Evolutionary conservation across 2,329 filamentous ascomycete species (phyloP).

Genomic region (Hypoxylon sp.): DNA sequence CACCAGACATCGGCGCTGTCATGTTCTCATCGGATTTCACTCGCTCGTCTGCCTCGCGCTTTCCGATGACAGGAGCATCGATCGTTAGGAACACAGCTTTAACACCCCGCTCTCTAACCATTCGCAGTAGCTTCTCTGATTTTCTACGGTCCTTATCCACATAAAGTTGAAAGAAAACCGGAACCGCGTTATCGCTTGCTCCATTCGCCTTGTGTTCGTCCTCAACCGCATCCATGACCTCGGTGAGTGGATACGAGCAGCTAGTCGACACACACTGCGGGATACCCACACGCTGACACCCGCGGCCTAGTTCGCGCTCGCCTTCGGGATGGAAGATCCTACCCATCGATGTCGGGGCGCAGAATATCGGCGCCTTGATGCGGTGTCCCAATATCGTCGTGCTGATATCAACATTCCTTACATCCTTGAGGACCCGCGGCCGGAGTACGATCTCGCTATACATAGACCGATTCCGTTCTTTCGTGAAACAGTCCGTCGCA

Average conservation of each 20-base stretch:
- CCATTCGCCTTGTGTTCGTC: conserved; percentile 34
- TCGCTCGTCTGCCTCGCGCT: conserved; percentile 59
- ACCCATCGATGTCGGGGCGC: conserved; percentile 71
- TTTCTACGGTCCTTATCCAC: conserved; percentile 64
- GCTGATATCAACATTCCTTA: conserved; percentile 58
- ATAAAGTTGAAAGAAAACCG: conserved; percentile 67
- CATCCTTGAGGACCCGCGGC: conserved; percentile 49
- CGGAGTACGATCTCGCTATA: conserved; percentile 67
- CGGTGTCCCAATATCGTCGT: conserved; percentile 64
- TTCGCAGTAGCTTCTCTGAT: conserved; percentile 58
- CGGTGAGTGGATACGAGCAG: conserved; percentile 64
- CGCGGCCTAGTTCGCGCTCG: conserved; percentile 66
- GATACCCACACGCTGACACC: conserved; percentile 59
- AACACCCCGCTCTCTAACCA: conserved; percentile 56
- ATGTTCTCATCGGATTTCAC: conserved; percentile 57
- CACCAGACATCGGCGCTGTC: conserved; percentile 59
- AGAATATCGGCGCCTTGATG: conserved; percentile 67
- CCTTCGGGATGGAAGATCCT: conserved; percentile 69
- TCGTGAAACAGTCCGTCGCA: conserved; percentile 68
- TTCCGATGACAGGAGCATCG: conserved; percentile 65
- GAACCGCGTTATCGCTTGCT: conserved; percentile 10
- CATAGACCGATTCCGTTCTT: conserved; percentile 61
- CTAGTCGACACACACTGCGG: conserved; percentile 70
- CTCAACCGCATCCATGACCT: conserved; percentile 55
- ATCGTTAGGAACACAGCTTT: conserved; percentile 66